Conservation (phyloP, 2,329 filamentous ascomycete genomes). For the Ceratocystiopsis brevicomis region DNA sequence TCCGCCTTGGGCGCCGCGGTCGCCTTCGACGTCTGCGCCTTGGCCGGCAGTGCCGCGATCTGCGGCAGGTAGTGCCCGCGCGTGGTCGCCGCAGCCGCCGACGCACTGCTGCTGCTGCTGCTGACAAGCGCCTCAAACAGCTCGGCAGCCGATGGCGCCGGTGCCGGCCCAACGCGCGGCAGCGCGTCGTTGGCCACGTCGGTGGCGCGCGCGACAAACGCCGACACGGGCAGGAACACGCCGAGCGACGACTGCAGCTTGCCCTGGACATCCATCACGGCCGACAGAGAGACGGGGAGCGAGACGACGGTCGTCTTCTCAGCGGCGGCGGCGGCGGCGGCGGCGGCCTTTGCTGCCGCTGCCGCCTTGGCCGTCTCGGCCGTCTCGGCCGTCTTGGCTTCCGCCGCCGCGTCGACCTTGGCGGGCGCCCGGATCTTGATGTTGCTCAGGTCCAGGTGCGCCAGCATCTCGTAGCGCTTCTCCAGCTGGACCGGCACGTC, state of each 20-base stretch:
- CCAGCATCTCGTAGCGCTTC: constrained; percentile 51
- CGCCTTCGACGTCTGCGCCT: constrained; percentile 13
- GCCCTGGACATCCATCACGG: constrained; percentile 64
- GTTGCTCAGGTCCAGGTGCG: constrained; percentile 83
- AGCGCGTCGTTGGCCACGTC: constrained; percentile 78
- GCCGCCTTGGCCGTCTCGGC: constrained; percentile 22
- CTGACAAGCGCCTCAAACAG: constrained; percentile 76
- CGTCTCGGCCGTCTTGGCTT: constrained; percentile 5
- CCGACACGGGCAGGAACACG: constrained; percentile 64
- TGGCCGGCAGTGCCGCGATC: constrained; percentile 38
- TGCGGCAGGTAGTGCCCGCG: constrained; percentile 53
- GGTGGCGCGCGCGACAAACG: constrained; percentile 69
- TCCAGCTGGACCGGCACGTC: constrained; percentile 55
- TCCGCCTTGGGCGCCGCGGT: constrained; percentile 25
- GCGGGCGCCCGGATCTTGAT: constrained; percentile 49
- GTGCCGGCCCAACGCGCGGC: constrained; percentile 40
- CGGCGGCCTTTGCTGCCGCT: constrained; percentile 17
- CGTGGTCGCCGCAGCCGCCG: constrained; percentile 21
- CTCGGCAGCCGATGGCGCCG: constrained; percentile 54
- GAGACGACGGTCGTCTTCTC: constrained; percentile 34
- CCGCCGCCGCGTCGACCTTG: constrained; percentile 11
- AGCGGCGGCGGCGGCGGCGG: constrained; percentile 7
- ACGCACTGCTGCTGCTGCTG: constrained; percentile 25
- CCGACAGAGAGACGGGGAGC: constrained; percentile 57
- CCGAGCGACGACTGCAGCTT: constrained; percentile 61